These are phyloP conservation scores for Striga asiatica DNA, from an alignment of 257 asterid genomes.

Conservation along the genomic window DNA sequence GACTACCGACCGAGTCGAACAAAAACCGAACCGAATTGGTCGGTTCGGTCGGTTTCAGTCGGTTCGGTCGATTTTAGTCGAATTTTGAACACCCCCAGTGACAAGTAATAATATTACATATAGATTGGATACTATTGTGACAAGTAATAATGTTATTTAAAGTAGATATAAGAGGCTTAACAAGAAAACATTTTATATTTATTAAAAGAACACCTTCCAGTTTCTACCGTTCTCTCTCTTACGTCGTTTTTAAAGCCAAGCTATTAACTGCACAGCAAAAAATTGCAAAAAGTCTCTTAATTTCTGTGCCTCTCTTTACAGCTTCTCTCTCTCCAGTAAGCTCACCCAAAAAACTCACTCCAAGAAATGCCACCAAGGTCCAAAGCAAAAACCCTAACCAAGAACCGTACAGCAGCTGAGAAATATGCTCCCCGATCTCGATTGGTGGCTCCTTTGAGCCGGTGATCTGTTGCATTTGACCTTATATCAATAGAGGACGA, in stretches of 20 bases:
- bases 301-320: slow-evolving; percentile 11
- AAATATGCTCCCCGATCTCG: slow-evolving; percentile 19
- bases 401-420: slow-evolving; percentile 1
- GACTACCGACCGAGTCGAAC: too few relatives aligned
- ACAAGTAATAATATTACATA: too few relatives aligned
- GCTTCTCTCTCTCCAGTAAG: slow-evolving; percentile 20
- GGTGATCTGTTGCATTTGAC: slow-evolving; percentile 29
- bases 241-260: slow-evolving; percentile 20
- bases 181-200: too few relatives aligned
- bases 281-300: slow-evolving; percentile 25
- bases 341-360: slow-evolving; percentile 22
- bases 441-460: slow-evolving; percentile 15
- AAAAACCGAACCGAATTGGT: too few relatives aligned
- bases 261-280: slow-evolving; percentile 22
- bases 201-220: too few relatives aligned
- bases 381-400: slow-evolving; percentile 38
- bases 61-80: too few relatives aligned
- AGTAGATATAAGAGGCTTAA: too few relatives aligned
- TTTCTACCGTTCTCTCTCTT: slow-evolving; percentile 15
- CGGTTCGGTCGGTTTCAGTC: too few relatives aligned
- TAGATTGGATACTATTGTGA: too few relatives aligned
- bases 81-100: too few relatives aligned
- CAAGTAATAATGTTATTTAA: too few relatives aligned
- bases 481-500: neutral
- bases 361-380: slow-evolving; percentile 26